Percentiles rank a stretch among this genome's conserved stretches.
These are phyloP conservation scores for Lentinula raphanica DNA, from an alignment of 768 basidiomycete genomes.

Conservation along the genomic window DNA sequence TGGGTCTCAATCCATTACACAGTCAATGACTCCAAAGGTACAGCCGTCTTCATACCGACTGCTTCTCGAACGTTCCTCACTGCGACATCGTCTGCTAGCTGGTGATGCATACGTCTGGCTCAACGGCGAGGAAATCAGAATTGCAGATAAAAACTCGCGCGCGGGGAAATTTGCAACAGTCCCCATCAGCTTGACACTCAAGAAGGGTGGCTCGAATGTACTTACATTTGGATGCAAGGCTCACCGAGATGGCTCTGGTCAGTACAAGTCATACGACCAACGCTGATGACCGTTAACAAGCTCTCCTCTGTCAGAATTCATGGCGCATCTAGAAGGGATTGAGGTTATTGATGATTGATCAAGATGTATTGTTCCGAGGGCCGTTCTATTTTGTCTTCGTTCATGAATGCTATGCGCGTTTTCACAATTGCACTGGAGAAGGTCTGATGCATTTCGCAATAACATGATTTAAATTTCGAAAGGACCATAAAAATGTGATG, in stretches of 20 bases:
- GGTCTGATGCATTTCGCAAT: too few species aligned
- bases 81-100: constrained; percentile 7
- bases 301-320: not conserved
- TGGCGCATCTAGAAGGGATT: constrained; percentile 1
- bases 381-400: not conserved
- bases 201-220: constrained; percentile 8
- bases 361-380: not conserved
- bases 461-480: too few species aligned
- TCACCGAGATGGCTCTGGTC: not conserved
- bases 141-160: constrained; percentile 13
- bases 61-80: constrained; percentile 15
- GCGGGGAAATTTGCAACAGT: constrained; percentile 11
- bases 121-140: constrained; percentile 11
- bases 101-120: constrained; percentile 15
- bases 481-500: too few species aligned
- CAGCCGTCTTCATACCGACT: constrained; percentile 18
- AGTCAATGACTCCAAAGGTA: not conserved
- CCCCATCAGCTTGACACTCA: constrained; percentile 10
- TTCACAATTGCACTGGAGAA: too few species aligned
- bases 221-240: constrained; percentile 11
- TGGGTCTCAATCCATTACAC: constrained; percentile 27
- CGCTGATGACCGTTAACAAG: too few species aligned
- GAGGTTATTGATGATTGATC: not conserved
- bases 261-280: not conserved
- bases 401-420: not conserved